Percentiles rank a stretch among this genome's conserved stretches.
Evolutionary conservation across 2,329 filamentous ascomycete species (phyloP).

Genomic region (Periconia macrospinosa): DNA sequence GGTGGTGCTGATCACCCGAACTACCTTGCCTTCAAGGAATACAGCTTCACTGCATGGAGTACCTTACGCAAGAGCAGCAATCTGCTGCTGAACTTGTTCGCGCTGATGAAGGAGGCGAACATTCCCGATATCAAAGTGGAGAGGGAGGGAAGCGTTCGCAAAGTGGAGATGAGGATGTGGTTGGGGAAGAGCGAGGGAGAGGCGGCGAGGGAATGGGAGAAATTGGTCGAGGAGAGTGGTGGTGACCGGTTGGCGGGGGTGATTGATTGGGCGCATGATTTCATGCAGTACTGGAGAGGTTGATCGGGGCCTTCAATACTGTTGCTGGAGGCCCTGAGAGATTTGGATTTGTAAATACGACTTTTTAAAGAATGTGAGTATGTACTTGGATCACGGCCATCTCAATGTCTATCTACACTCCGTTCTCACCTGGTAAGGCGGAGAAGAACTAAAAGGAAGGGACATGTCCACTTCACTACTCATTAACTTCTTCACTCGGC

Average conservation of each 20-base stretch:
- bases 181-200: conserved; percentile 91
- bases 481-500: not conserved
- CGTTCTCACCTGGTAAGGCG: no score
- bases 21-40: conserved; percentile 88
- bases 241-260: conserved; percentile 83
- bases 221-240: conserved; percentile 86
- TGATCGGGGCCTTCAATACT: conserved; percentile 7
- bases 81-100: conserved; percentile 91
- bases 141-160: conserved; percentile 89
- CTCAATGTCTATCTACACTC: no score
- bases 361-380: no score
- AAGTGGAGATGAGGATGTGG: conserved; percentile 93
- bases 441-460: no score
- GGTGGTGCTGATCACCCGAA: conserved; percentile 79
- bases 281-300: conserved; percentile 86
- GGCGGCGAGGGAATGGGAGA: conserved; percentile 83
- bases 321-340: not conserved
- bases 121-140: conserved; percentile 93
- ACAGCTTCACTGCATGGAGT: conserved; percentile 93
- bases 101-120: conserved; percentile 95
- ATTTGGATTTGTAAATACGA: not conserved
- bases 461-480: not conserved
- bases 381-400: no score
- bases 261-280: conserved; percentile 91
- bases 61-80: conserved; percentile 87